Evolutionary conservation across 2,329 filamentous ascomycete species (phyloP).

Genomic region (Gnomoniopsis smithogilvyi): DNA sequence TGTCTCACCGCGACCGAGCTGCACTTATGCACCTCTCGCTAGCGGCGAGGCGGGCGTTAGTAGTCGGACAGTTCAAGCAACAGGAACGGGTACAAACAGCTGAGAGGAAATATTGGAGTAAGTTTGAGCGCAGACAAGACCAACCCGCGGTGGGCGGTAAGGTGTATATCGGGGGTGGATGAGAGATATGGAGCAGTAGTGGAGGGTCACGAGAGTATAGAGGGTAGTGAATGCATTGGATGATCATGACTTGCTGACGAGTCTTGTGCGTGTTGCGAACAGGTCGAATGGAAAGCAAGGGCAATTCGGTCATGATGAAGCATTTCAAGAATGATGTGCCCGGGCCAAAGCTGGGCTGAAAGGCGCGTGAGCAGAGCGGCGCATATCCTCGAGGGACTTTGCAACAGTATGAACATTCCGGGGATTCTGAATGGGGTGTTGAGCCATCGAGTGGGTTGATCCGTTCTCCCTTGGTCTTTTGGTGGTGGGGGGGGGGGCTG

Average conservation of each 20-base stretch:
- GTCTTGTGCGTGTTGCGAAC: not conserved
- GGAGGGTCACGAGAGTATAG: not conserved
- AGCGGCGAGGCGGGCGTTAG: slow-evolving; percentile 25
- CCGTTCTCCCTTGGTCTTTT: too few species aligned
- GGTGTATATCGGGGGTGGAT: not conserved
- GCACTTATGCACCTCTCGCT: slow-evolving; percentile 26
- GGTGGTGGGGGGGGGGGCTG: too few species aligned
- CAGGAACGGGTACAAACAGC: slow-evolving; percentile 22
- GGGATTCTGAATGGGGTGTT: too few species aligned
- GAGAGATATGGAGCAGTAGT: not conserved
- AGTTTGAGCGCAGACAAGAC: slow-evolving; percentile 17
- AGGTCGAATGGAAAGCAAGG: not conserved
- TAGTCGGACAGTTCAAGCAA: slow-evolving; percentile 27
- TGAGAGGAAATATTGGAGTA: slow-evolving; percentile 18
- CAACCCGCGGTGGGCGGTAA: not conserved
- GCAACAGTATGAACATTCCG: too few species aligned
- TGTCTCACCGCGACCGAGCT: slow-evolving; percentile 25
- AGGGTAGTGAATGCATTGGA: not conserved
- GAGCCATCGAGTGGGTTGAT: too few species aligned
- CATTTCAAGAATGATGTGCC: not conserved
- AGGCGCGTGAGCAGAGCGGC: too few species aligned
- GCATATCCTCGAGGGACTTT: too few species aligned
- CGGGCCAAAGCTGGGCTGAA: not conserved
- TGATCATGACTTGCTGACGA: not conserved
- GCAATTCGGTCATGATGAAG: not conserved